Base-by-base conservation (phyloP, 257 asterid species). In the Lycium barbarum region DNA sequence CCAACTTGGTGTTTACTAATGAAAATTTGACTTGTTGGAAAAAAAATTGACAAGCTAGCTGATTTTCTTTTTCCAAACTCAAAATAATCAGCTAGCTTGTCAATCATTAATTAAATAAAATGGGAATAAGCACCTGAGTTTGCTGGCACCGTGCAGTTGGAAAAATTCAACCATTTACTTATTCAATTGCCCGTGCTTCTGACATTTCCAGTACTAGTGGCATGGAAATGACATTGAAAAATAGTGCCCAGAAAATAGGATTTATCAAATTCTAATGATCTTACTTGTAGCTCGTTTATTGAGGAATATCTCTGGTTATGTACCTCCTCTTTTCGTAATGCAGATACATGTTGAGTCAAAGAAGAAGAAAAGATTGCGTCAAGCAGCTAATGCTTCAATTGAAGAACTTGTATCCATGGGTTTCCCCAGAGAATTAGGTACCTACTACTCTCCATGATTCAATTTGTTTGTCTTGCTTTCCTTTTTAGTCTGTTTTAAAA, bases 351-450 rank as follows among this genome's bases (percentile, higher is more conserved):
- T 96, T 51, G 93, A 93, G 87, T 83, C 95, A 62, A 90, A 80
- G 92, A 95, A 87, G 91, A 89, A 90, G 80, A 95, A 91, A 90
- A 92, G 93, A 87, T 38, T 89, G 86, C 91, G 86, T 47, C 86
- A 63, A 85, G 89, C 88, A 76, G 82, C 83, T 72, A 80, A 88
- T 81, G 85, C 90, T 83, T 92, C 95, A 40, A 89, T 72, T 78
- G 92, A 91, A 87, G 88, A 89, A 82, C 93, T 91, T 53, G 85
- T 83, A 53, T 79, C 95, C 82, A 91, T 93, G 95, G 98, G 97
- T 83, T 93, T 93, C 86, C 91, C 91, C 0, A 90, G 88, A 85
- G 93, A 90, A 87, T 86, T 91, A 88, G 98, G 99, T 96, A 88
- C 84, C 54, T 55, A 38, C 51, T 84, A 38, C 51, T 84, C 36